A percentile compares a stretch with the other conserved stretches of the same genome.
Conservation (phyloP, 2,329 filamentous ascomycete genomes). For the Aspergillus sp. region DNA sequence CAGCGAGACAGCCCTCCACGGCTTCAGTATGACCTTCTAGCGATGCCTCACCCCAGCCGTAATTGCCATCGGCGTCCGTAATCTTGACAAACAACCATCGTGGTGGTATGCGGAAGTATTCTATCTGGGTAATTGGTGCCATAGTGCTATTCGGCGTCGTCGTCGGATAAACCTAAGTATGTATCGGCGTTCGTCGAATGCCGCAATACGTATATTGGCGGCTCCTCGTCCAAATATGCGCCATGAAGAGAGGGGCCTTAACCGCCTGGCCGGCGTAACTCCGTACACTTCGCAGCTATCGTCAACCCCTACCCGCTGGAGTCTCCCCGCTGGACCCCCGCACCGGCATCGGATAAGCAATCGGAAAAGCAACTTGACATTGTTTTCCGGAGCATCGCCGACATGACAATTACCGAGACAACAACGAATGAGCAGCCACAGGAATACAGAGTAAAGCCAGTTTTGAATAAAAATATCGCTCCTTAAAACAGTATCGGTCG, state of each 20-base stretch:
- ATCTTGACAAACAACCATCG: slow-evolving; percentile 80
- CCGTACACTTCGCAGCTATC: not conserved
- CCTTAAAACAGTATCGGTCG: no score
- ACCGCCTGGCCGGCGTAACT: not conserved
- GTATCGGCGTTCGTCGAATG: not conserved
- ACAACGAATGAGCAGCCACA: not conserved
- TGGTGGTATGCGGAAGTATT: slow-evolving; percentile 74
- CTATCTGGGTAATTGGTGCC: slow-evolving; percentile 65
- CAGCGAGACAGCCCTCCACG: slow-evolving; percentile 71
- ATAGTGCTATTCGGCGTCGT: slow-evolving; percentile 40
- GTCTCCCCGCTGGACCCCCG: not conserved
- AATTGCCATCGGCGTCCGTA: slow-evolving; percentile 64
- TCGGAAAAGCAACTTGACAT: not conserved
- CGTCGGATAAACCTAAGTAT: no score
- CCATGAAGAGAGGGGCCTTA: no score
- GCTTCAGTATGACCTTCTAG: slow-evolving; percentile 73
- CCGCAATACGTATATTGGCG: not conserved
- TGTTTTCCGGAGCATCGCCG: not conserved
- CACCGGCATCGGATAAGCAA: not conserved
- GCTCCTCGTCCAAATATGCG: no score
- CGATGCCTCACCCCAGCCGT: slow-evolving; percentile 74
- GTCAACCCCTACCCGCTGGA: not conserved
- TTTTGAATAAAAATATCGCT: not conserved
- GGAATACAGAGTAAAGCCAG: not conserved
- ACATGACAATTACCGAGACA: not conserved